Conservation (phyloP, 2,329 filamentous ascomycete species). For the Westerdykella ornata region DNA sequence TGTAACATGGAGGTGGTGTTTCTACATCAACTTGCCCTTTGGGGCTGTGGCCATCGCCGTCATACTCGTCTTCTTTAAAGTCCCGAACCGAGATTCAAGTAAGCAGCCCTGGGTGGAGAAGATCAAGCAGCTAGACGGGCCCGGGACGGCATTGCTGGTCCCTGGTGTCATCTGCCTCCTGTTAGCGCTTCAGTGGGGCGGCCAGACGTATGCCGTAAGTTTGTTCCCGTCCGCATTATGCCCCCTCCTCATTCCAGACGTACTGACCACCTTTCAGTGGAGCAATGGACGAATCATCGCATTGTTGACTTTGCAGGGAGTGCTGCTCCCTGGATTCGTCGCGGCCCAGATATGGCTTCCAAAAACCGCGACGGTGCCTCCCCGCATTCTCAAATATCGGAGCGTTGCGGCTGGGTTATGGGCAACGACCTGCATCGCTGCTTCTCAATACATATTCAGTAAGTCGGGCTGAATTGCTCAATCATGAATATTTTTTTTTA, state of each 20-base stretch:
- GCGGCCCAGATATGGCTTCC: constrained; percentile 6
- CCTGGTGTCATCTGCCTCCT: constrained; percentile 10
- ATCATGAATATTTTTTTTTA: too few relatives aligned
- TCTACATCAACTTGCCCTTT: constrained; percentile 39
- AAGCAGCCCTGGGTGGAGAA: too few relatives aligned
- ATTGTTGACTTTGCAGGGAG: constrained; percentile 42
- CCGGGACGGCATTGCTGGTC: constrained; percentile 9
- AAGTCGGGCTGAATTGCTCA: too few relatives aligned
- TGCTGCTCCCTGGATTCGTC: constrained; percentile 39
- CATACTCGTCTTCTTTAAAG: constrained; percentile 1
- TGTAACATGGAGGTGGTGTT: constrained; percentile 14
- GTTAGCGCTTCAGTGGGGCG: constrained; percentile 18
- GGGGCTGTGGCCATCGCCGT: constrained; percentile 10
- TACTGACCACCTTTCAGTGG: constrained; percentile 33
- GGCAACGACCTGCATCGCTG: constrained; percentile 23
- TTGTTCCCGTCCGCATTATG: too few relatives aligned
- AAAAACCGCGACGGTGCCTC: constrained; percentile 11
- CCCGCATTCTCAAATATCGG: constrained; percentile 21
- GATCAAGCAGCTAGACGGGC: constrained; percentile 20
- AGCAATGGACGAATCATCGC: constrained; percentile 39
- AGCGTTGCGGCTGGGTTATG: constrained; percentile 23
- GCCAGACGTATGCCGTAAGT: constrained; percentile 23
- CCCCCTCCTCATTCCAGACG: too few relatives aligned
- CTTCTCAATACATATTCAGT: constrained; percentile 37
- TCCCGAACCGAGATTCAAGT: neutral